Evolutionary conservation across 805 yeast species (phyloP), one percentile per base, ranked within the genome.

Genomic region (Lipomyces starkeyi): DNA sequence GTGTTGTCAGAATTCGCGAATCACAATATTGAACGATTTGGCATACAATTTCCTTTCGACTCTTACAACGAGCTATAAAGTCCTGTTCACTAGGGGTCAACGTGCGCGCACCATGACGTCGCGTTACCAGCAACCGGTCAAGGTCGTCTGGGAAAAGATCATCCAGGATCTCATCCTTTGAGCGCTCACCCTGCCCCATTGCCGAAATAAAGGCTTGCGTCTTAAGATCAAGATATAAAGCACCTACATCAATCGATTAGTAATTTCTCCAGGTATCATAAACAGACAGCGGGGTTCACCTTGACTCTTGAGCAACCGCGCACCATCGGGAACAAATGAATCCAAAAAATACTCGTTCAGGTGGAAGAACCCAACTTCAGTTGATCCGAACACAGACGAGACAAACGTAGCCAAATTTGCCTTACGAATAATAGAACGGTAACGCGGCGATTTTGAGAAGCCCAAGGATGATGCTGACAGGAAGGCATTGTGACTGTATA

Each of bases 161-260:
- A 63, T 90, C 87, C 71, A 93, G 80, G 11, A 91, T 85, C 57
- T 89, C 93, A 65, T 83, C 84, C 69, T 86, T 84, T 1, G 90
- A 80, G 71, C 90, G 81, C 63, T 87, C 86, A 11, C 83, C 84
- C 58, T 77, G 78, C 13, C 89, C 91, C 68, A 93, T 78, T 0
- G 97, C 97, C 0, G 97, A 89, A 25, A 95, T 93, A 76, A 87
- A 95, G 0, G 97, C 97, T 78, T 95, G 99, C 0, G 99, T 95
- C 77, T 95, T 95, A 76, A 95, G 83, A 73, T 95, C 98, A 53
- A 95, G 81, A 73, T 84, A 92, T 61, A 95, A 79, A 3, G 61
- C 13, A 86, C 87, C 56, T 53, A 6, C 20, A 2, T 17, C 22
- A 17, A 43, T 17, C 22, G 2, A 43, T 43, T 43, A 43, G 20